Conservation (phyloP, 2,329 filamentous ascomycete species). For the Emericellopsis cladophorae region DNA sequence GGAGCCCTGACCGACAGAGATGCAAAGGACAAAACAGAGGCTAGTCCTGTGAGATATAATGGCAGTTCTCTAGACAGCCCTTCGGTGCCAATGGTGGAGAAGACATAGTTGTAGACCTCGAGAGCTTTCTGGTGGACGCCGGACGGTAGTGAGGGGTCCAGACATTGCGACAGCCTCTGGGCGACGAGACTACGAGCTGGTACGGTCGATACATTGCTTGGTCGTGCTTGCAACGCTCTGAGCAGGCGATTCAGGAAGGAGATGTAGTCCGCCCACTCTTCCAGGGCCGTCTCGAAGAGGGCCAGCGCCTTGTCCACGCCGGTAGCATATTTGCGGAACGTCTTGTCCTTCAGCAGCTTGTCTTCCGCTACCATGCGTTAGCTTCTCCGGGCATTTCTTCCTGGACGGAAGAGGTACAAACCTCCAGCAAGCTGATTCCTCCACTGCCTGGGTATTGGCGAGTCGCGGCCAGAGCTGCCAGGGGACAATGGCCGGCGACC, state of each 20-base stretch:
- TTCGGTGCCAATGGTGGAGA: conserved; percentile 71
- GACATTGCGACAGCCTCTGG: conserved; percentile 85
- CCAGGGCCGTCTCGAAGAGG: conserved; percentile 82
- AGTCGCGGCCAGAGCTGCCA: conserved; percentile 71
- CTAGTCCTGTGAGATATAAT: conserved; percentile 80
- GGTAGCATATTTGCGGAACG: conserved; percentile 78
- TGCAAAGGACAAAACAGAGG: conserved; percentile 83
- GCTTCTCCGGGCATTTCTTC: not conserved
- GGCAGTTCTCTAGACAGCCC: conserved; percentile 70
- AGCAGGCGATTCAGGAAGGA: conserved; percentile 84
- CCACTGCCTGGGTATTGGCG: conserved; percentile 63
- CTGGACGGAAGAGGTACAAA: conserved; percentile 26
- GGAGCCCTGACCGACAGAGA: conserved; percentile 80
- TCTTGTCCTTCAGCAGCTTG: conserved; percentile 45
- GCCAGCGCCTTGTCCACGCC: conserved; percentile 78
- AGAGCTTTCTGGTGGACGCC: conserved; percentile 96
- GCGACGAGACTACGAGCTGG: conserved; percentile 76
- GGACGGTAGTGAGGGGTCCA: conserved; percentile 85
- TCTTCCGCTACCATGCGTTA: conserved; percentile 31
- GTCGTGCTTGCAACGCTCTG: conserved; percentile 87
- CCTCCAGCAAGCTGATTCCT: conserved; percentile 67
- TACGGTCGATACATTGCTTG: conserved; percentile 56
- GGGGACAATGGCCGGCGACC: conserved; percentile 55
- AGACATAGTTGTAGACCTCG: conserved; percentile 86
- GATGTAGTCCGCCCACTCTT: conserved; percentile 99